These are phyloP conservation scores for Pseudognaphalium luteoalbum DNA, from an alignment of 129 eudicot genomes.

Conservation along the genomic window DNA sequence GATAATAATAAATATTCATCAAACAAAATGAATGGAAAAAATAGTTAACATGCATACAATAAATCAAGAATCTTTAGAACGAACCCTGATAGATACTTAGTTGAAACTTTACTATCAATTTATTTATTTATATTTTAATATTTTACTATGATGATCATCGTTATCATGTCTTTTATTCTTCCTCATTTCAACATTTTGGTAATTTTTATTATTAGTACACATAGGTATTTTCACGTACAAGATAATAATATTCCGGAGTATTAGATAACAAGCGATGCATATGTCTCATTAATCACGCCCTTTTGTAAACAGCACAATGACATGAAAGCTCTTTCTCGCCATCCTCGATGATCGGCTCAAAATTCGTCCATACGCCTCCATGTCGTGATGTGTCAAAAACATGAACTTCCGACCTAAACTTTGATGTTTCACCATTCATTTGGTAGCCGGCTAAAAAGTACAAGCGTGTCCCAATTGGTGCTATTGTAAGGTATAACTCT, in stretches of 20 bases:
- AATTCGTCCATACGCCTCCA: conserved; percentile 53
- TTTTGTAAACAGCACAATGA: conserved; percentile 39
- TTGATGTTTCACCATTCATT: conserved; percentile 38
- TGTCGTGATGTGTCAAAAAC: conserved; percentile 44
- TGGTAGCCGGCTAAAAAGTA: conserved; percentile 58
- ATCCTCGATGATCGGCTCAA: conserved; percentile 48
- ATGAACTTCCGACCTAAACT: conserved; percentile 52
- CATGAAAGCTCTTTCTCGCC: conserved; percentile 55
- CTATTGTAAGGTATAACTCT: conserved; percentile 58
- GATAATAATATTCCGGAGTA: background rate
- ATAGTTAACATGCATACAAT: too few relatives aligned
- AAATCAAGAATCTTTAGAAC: background rate
- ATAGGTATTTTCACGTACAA: conserved; percentile 7
- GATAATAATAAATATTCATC: too few relatives aligned
- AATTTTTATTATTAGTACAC: background rate
- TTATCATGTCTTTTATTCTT: background rate
- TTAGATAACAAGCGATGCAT: background rate
- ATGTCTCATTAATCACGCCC: conserved; percentile 11
- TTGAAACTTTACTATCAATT: too few relatives aligned
- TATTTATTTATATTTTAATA: too few relatives aligned
- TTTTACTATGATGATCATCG: background rate
- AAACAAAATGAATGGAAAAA: too few relatives aligned
- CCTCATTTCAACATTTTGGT: background rate
- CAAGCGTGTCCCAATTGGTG: conserved; percentile 52
- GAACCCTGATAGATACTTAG: too few relatives aligned